Evolutionary conservation across 1,284 basidiomycete species (phyloP), one percentile per base, ranked within the genome.

Genomic region (Rugosomyces carneus): DNA sequence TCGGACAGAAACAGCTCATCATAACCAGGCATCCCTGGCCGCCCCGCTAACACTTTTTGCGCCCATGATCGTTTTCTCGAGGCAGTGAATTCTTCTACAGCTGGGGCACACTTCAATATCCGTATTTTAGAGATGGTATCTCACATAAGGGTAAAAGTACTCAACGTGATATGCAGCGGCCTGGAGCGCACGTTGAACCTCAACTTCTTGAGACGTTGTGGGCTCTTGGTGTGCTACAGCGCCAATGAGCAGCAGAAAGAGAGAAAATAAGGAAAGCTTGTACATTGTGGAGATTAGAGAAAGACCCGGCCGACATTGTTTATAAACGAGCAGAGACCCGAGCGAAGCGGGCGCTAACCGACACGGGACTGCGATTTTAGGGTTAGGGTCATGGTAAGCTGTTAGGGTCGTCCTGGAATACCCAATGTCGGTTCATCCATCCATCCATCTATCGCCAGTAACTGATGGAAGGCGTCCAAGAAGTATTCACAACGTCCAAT

Each of bases 131-230:
- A n/a, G n/a, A n/a, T n/a, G n/a, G n/a, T n/a, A n/a, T n/a, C n/a
- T n/a, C n/a, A n/a, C n/a, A n/a, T n/a, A n/a, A n/a, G n/a, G n/a
- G n/a, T n/a, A n/a, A 31, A 37, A 16, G n/a, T 18, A 21, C 68
- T 20, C 42, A n/a, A 74, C 72, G 56, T 75, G 70, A 48, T 72
- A 75, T 5, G 73, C 73, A 20, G 73, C 73, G 37, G 67, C 69
- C 49, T 74, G 70, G 16, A 76, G 59, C 8, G 64, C 65, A 20
- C 71, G 60, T 49, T 75, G 68, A 10, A 71, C 60, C 50, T 71
- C 71, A 35, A 70, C 63, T 52, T 75, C 71, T 49, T 69, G 57
- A 1, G 64, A 60, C 0, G 69, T 68, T 50, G 62, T 67, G 3
- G 72, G 69, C 38, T 67, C 60, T 38, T 65, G 65, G 55, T 76